Percentiles rank a stretch among this genome's conserved stretches.
Conservation (phyloP, 306 rosid species). For the Canavalia gladiata region DNA sequence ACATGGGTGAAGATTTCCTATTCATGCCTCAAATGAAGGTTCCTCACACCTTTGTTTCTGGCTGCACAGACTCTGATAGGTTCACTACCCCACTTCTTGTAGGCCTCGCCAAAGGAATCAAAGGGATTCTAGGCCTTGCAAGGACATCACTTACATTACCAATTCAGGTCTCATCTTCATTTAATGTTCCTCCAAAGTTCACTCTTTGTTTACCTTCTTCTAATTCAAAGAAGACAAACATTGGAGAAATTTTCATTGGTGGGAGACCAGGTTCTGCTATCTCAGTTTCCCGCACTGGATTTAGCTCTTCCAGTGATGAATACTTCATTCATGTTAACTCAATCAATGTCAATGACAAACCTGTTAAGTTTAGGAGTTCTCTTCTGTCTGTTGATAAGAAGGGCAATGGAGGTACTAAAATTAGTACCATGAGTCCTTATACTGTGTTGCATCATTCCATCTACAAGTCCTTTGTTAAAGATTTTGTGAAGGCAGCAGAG, state of each 20-base stretch:
- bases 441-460: slow-evolving; percentile 19
- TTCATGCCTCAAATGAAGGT: not conserved
- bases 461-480: slow-evolving; percentile 40
- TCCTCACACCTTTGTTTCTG: slow-evolving; percentile 4
- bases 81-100: not conserved
- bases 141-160: slow-evolving; percentile 36
- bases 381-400: not conserved
- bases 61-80: not conserved
- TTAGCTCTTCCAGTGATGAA: not conserved
- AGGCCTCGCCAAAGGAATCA: not conserved
- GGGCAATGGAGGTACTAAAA: slow-evolving; percentile 36
- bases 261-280: not conserved
- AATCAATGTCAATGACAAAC: slow-evolving; percentile 17
- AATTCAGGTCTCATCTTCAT: slow-evolving; percentile 12
- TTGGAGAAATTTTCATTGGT: too few species aligned
- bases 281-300: not conserved
- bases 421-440: slow-evolving; percentile 29
- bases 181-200: slow-evolving; percentile 44
- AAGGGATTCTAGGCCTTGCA: slow-evolving; percentile 51
- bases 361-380: slow-evolving; percentile 29
- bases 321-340: slow-evolving; percentile 37
- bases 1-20: slow-evolving; percentile 23
- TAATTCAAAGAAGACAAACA: too few species aligned
- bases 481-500: slow-evolving; percentile 39
- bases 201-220: slow-evolving; percentile 53